Conservation (phyloP, 768 basidiomycete genomes). For the Boletus rex-veris region DNA sequence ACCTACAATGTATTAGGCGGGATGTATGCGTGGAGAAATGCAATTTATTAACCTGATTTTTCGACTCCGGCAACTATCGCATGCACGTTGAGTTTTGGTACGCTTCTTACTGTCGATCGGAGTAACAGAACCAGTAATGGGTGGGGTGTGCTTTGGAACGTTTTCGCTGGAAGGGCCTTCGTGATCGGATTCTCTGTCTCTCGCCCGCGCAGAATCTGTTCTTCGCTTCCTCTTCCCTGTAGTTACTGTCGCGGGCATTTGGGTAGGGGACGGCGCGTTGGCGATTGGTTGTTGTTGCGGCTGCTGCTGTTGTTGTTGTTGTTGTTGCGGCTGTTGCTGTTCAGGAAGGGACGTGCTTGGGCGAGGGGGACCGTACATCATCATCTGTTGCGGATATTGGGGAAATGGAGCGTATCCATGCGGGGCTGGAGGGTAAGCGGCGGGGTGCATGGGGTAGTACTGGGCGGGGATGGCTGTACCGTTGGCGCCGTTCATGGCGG, state of each 20-base stretch:
- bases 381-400: slow-evolving; percentile 55
- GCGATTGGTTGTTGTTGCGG: slow-evolving; percentile 26
- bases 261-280: slow-evolving; percentile 33
- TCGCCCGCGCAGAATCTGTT: slow-evolving; percentile 35
- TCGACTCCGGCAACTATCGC: slow-evolving; percentile 85
- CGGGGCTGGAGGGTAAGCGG: slow-evolving; percentile 43
- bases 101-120: slow-evolving; percentile 74
- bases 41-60: slow-evolving; percentile 65
- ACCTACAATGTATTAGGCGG: slow-evolving; percentile 36
- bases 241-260: slow-evolving; percentile 29
- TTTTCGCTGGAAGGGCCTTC: slow-evolving; percentile 51
- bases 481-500: slow-evolving; percentile 38
- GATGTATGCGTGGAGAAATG: slow-evolving; percentile 9
- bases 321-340: slow-evolving; percentile 19
- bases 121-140: slow-evolving; percentile 28
- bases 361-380: slow-evolving; percentile 57
- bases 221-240: slow-evolving; percentile 66
- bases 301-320: slow-evolving; percentile 14
- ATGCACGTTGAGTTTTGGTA: slow-evolving; percentile 89
- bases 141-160: slow-evolving; percentile 32
- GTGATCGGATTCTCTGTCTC: slow-evolving; percentile 59
- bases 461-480: slow-evolving; percentile 39
- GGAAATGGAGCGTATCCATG: slow-evolving; percentile 54
- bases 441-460: slow-evolving; percentile 59
- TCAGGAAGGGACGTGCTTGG: slow-evolving; percentile 37